A percentile compares a stretch with the other conserved stretches of the same genome.
Evolutionary conservation across 352 stramenopile genomes (phyloP).

Genomic region (Phytophthora constricta): DNA sequence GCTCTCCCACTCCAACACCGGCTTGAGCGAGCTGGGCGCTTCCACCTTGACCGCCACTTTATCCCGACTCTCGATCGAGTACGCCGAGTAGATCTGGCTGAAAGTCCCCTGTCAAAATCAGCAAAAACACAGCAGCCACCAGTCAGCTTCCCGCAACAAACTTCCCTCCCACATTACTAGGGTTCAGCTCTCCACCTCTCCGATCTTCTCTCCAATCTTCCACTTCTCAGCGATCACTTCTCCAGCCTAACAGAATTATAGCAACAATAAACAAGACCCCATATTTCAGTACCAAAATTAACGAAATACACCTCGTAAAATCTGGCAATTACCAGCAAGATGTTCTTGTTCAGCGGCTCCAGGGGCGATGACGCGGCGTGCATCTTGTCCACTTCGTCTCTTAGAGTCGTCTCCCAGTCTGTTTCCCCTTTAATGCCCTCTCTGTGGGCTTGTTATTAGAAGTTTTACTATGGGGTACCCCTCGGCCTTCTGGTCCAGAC

Average conservation of each 20-base stretch:
- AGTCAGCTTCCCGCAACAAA: too few species aligned
- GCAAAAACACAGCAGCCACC: constrained; percentile 3
- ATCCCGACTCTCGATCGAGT: constrained; percentile 72
- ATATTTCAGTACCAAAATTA: constrained; percentile 4
- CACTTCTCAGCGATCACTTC: constrained; percentile 85
- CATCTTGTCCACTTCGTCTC: constrained; percentile 21
- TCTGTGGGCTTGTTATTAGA: neutral
- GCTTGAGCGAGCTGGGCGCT: constrained; percentile 85
- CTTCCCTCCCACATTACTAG: too few species aligned
- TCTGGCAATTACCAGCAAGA: constrained; percentile 62
- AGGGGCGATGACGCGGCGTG: constrained; percentile 49
- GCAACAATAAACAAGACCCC: constrained; percentile 1
- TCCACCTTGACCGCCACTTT: constrained; percentile 89
- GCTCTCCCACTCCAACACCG: constrained; percentile 90
- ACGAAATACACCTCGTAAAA: constrained; percentile 1
- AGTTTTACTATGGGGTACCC: neutral
- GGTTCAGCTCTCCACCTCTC: constrained; percentile 59
- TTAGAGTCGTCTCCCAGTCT: neutral
- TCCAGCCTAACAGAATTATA: constrained; percentile 53
- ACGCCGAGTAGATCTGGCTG: constrained; percentile 90
- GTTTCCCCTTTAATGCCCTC: neutral
- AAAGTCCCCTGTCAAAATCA: constrained; percentile 69
- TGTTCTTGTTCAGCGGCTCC: constrained; percentile 86
- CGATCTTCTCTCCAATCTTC: constrained; percentile 90
- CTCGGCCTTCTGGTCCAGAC: neutral